These are phyloP conservation scores for Penicillium sp. DNA, from an alignment of 2,329 filamentous ascomycete species.

Conservation along the genomic window DNA sequence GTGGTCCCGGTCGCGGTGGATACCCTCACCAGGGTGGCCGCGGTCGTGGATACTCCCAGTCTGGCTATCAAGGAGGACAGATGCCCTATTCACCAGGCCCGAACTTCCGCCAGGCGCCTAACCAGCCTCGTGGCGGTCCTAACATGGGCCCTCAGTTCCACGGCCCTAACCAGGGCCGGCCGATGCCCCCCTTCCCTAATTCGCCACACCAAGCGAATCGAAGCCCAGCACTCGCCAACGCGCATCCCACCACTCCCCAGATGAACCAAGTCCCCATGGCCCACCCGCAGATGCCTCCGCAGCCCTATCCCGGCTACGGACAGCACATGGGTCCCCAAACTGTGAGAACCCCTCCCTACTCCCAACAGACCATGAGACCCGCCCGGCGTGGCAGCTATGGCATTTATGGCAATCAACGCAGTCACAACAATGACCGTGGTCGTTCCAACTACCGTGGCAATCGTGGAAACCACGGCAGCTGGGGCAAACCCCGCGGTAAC, in stretches of 20 bases:
- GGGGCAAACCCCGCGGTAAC: not conserved
- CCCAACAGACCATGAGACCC: conserved; percentile 31
- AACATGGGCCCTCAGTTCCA: conserved; percentile 57
- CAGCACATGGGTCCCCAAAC: conserved; percentile 61
- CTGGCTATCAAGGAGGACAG: conserved; percentile 53
- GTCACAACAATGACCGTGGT: not conserved
- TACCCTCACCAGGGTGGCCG: conserved; percentile 57
- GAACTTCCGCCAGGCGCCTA: conserved; percentile 53
- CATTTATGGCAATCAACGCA: not conserved
- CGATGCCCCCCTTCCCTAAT: conserved; percentile 56
- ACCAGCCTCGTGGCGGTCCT: conserved; percentile 52
- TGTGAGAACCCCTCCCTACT: conserved; percentile 55
- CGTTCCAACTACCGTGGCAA: not conserved
- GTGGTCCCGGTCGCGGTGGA: conserved; percentile 56
- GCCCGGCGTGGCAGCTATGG: conserved; percentile 32
- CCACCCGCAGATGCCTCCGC: conserved; percentile 63
- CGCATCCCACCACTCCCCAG: conserved; percentile 69
- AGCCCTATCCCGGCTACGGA: conserved; percentile 56
- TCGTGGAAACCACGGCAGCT: not conserved
- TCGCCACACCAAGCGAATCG: conserved; percentile 65
- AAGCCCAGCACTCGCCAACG: conserved; percentile 66
- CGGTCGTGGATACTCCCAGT: conserved; percentile 58
- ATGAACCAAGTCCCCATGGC: conserved; percentile 71
- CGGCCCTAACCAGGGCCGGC: conserved; percentile 44
- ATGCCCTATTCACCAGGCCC: conserved; percentile 58